Evolutionary conservation across 768 basidiomycete species (phyloP).

Genomic region (Phylloporus scabripes): DNA sequence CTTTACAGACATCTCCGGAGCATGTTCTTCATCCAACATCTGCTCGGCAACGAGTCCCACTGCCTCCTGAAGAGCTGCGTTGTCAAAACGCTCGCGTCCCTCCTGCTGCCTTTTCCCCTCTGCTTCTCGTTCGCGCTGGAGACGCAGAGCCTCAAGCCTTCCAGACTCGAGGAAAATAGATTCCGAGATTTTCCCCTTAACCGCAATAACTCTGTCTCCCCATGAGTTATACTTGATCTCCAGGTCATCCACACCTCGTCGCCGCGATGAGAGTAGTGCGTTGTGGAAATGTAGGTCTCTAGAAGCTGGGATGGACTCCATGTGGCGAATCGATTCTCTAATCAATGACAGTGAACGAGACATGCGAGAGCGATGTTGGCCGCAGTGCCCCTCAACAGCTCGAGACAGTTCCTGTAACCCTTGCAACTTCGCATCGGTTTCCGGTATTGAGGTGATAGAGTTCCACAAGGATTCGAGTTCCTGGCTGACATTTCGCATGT

Average conservation of each 20-base stretch:
- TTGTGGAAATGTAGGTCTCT: conserved; percentile 44
- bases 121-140: conserved; percentile 24
- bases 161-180: conserved; percentile 38
- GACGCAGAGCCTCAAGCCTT: conserved; percentile 36
- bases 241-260: conserved; percentile 45
- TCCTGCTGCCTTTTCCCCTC: conserved; percentile 18
- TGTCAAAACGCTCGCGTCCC: conserved; percentile 25
- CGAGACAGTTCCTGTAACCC: conserved; percentile 35
- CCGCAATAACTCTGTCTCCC: conserved; percentile 33
- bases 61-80: conserved; percentile 32
- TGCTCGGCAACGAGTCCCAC: conserved; percentile 26
- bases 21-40: conserved; percentile 28
- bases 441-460: conserved; percentile 28
- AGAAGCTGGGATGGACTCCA: conserved; percentile 45
- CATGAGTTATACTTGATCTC: conserved; percentile 46
- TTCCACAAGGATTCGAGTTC: conserved; percentile 38
- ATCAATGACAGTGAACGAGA: conserved; percentile 48
- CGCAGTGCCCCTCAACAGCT: conserved; percentile 33
- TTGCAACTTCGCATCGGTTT: conserved; percentile 26
- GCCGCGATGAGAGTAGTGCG: conserved; percentile 43
- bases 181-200: conserved; percentile 36
- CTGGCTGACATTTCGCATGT: conserved; percentile 36
- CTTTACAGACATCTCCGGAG: conserved; percentile 1
- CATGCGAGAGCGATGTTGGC: conserved; percentile 34
- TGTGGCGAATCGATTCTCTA: conserved; percentile 48